phyloP scores from a whole-genome alignment of 305 asterid species.

The Fraxinus paxiana region DNA sequence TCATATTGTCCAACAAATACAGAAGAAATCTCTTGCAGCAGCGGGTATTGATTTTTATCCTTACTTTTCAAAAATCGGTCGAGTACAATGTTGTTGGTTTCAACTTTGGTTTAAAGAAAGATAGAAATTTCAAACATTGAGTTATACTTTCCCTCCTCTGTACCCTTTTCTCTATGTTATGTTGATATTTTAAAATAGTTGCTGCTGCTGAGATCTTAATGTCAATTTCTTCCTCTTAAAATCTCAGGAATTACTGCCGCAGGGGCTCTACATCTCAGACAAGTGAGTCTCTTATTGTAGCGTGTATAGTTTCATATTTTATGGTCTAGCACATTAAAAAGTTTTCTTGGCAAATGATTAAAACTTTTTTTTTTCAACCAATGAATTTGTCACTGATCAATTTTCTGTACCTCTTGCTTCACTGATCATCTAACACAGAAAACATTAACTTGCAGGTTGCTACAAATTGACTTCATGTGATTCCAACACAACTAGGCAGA shows the following conservation, averaged over 20 bases:
- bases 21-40: conserved; percentile 52
- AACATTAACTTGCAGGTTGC: conserved; percentile 51
- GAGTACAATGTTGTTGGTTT: background rate
- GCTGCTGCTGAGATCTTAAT: background rate
- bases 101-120: background rate
- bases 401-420: background rate
- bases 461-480: conserved; percentile 60
- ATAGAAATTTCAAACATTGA: background rate
- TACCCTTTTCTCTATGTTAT: background rate
- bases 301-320: background rate
- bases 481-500: conserved; percentile 46
- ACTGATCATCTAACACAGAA: conserved; percentile 8
- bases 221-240: conserved; percentile 5
- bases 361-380: background rate
- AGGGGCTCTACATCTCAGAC: conserved; percentile 63
- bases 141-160: background rate
- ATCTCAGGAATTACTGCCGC: conserved; percentile 71
- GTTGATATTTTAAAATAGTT: background rate
- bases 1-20: conserved; percentile 70
- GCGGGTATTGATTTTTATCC: conserved; percentile 54
- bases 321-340: background rate
- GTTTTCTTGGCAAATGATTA: background rate
- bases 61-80: conserved; percentile 7
- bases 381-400: background rate
- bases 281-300: conserved; percentile 36